Evolutionary conservation across 1,284 basidiomycete species (phyloP).

Genomic region (Irpex sp.): DNA sequence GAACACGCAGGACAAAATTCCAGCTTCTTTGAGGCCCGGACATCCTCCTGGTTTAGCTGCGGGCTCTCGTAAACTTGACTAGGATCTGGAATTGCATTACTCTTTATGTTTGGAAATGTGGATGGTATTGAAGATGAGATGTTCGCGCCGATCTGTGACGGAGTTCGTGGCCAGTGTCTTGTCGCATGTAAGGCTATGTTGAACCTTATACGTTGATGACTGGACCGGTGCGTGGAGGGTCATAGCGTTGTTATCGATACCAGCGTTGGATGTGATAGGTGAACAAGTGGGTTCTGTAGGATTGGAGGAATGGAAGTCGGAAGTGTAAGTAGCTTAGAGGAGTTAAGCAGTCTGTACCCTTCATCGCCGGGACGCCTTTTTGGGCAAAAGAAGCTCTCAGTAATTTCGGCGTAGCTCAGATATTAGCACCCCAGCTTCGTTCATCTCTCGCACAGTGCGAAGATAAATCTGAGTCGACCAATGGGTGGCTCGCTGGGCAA

Average conservation of each 20-base stretch:
- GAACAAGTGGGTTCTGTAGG: not conserved
- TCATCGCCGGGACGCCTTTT: not conserved
- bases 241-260: not conserved
- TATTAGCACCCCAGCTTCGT: not conserved
- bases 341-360: not conserved
- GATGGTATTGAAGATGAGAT: not conserved
- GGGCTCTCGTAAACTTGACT: not conserved
- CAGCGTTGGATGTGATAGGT: not conserved
- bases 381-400: not conserved
- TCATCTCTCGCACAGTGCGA: not conserved
- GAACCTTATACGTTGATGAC: not conserved
- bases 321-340: not conserved
- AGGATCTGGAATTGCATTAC: not conserved
- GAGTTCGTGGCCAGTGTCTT: not conserved
- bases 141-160: not conserved
- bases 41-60: not conserved
- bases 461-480: not conserved
- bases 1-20: not conserved
- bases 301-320: not conserved
- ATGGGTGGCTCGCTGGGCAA: not conserved
- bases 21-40: not conserved
- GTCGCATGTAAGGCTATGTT: not conserved
- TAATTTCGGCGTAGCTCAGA: not conserved
- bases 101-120: not conserved
- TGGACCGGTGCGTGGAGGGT: not conserved